Conservation (phyloP, 306 rosid genomes). For the Sicyos edulis region DNA sequence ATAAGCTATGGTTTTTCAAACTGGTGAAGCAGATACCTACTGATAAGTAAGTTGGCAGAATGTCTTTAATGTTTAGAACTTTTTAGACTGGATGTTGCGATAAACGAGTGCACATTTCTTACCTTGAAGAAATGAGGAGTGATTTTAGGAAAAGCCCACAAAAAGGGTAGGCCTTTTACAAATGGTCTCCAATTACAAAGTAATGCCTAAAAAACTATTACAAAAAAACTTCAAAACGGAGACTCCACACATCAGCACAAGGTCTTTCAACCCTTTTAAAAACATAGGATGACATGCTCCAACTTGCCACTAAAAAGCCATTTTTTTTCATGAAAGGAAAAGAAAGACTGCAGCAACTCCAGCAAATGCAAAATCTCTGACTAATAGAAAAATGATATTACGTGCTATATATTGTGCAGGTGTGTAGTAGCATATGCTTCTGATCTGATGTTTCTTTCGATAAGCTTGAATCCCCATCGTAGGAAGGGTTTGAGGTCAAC, state of each 20-base stretch:
- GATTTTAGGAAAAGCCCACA: not conserved
- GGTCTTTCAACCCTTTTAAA: no score
- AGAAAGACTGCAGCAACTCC: no score
- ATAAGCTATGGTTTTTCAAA: not conserved
- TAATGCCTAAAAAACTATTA: no score
- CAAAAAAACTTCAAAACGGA: no score
- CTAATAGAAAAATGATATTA: not conserved
- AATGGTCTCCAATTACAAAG: no score
- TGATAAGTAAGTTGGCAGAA: not conserved
- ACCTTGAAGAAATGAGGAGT: not conserved
- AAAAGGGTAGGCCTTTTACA: no score
- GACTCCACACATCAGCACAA: no score
- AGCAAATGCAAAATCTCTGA: no score
- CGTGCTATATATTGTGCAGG: constrained; percentile 34
- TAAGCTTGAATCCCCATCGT: constrained; percentile 80
- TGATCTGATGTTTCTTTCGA: constrained; percentile 66
- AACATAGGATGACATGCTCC: no score
- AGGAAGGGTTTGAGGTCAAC: constrained; percentile 48
- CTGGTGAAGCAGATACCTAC: not conserved
- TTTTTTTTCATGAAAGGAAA: no score
- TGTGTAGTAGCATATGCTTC: constrained; percentile 91
- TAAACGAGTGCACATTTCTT: not conserved
- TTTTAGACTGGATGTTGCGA: not conserved
- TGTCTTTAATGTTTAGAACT: not conserved
- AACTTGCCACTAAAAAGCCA: no score